Base-by-base conservation (phyloP, 331 rosid genomes). In the Acacia pycnantha region DNA sequence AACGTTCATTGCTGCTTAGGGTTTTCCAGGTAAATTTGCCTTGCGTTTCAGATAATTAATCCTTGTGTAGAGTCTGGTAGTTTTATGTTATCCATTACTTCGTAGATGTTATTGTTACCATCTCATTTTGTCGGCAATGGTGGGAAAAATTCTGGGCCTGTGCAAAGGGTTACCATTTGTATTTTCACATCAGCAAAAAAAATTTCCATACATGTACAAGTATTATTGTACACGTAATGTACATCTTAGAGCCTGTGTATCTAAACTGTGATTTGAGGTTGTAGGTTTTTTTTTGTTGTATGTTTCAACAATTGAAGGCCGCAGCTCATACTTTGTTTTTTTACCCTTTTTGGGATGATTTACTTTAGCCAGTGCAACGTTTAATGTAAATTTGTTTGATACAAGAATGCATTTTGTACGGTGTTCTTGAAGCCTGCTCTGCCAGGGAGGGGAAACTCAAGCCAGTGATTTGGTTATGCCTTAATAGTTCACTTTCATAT, bases 1-100 rank as follows among this genome's bases (percentile, higher is more conserved):
- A 86, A 44, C 85, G 86, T 12, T 61, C 84, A 24, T 65, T 76
- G 8, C 87, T 88, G 40, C 77, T 84, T 58, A 86, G 90, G 83
- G 82, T 86, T 81, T 90, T 90, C 81, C 90, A 88, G 93, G 93
- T 90, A 88, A 84, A 74, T 31, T 54, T 44, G 12, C 76, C 19
- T n/a, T 59, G 22, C 4, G 82, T 62, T 73, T 70, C 61, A 40
- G 77, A 79, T 82, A 27, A 68, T 66, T 37, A 56, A 61, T 77
- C 11, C 33, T 0, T 59, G 33, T 41, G 15, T 26, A 26, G 48
- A 59, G 46, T 41, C 8, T 73, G 72, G 18, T 62, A 37, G 29
- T 18, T 82, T 86, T 77, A 13, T 77, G 46, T 31, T 27, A 10
- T 54, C 31, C 51, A 56, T 78, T 79, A 11, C 26, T 27, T 24